These are phyloP conservation scores for Moricandia arvensis DNA, from an alignment of 345 rosid genomes.

Conservation along the genomic window DNA sequence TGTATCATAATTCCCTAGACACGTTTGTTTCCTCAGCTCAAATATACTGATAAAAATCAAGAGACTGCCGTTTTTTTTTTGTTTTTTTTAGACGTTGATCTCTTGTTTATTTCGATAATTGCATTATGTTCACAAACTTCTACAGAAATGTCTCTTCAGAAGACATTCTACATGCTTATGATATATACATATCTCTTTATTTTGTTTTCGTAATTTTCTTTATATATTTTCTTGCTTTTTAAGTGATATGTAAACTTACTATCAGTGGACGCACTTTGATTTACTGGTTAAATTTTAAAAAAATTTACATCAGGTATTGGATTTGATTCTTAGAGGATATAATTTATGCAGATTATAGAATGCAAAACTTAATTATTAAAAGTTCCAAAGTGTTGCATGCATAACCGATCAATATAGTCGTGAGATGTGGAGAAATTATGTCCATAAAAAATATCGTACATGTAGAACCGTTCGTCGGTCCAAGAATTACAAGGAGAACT, in stretches of 20 bases:
- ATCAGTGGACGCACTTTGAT: too few species aligned
- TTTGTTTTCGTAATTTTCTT: neutral
- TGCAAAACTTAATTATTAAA: too few species aligned
- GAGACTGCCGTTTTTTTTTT: neutral
- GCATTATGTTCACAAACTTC: neutral
- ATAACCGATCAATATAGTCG: too few species aligned
- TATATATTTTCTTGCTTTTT: neutral
- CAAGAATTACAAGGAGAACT: too few species aligned
- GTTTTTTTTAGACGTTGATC: neutral
- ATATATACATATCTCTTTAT: neutral
- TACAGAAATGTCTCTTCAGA: neutral
- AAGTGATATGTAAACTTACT: neutral
- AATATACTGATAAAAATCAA: neutral
- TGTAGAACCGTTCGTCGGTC: neutral
- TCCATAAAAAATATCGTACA: too few species aligned
- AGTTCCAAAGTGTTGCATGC: too few species aligned
- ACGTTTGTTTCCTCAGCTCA: neutral
- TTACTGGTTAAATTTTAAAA: too few species aligned
- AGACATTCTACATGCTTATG: neutral
- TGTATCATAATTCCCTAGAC: neutral
- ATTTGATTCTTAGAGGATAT: too few species aligned
- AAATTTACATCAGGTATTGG: too few species aligned
- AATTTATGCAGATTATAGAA: too few species aligned
- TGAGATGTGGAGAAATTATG: neutral
- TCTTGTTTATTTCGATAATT: neutral